phyloP scores from a whole-genome alignment of 2,329 filamentous ascomycete species.

The Paecilomyces sp. region DNA sequence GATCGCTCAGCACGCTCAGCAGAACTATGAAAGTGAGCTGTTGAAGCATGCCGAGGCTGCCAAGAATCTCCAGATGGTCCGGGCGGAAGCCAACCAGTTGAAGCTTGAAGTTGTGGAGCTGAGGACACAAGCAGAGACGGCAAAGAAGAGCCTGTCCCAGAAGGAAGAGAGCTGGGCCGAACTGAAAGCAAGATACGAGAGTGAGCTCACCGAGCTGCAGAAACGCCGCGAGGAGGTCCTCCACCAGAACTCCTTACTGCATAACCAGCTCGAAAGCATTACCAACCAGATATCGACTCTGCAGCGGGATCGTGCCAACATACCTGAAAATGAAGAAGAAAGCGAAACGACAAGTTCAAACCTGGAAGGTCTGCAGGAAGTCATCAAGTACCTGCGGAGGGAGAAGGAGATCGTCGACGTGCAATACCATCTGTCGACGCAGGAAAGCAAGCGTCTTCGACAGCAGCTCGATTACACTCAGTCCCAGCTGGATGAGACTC shows the following conservation, averaged over 20 bases:
- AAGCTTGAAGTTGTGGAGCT: constrained; percentile 70
- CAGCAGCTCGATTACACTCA: constrained; percentile 86
- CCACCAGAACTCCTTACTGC: constrained; percentile 83
- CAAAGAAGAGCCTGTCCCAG: constrained; percentile 68
- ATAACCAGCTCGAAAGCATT: constrained; percentile 80
- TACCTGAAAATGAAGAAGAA: constrained; percentile 45
- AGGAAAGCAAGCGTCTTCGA: constrained; percentile 80
- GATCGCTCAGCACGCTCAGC: constrained; percentile 86
- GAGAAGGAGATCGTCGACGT: constrained; percentile 98
- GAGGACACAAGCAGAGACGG: constrained; percentile 76
- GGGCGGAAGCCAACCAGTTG: constrained; percentile 72
- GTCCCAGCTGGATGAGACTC: constrained; percentile 78
- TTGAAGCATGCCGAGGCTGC: constrained; percentile 95
- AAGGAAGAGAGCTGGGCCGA: constrained; percentile 86
- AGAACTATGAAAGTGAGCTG: constrained; percentile 90
- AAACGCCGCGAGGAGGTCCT: constrained; percentile 75
- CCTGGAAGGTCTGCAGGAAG: constrained; percentile 73
- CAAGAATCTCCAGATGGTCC: constrained; percentile 70
- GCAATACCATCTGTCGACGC: constrained; percentile 82
- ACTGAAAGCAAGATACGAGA: constrained; percentile 70
- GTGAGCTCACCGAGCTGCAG: constrained; percentile 72
- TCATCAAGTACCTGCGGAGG: constrained; percentile 82
- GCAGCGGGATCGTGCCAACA: constrained; percentile 63
- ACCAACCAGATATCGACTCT: constrained; percentile 70
- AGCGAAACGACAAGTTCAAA: constrained; percentile 48